Conservation (phyloP, 1,284 basidiomycete genomes). For the Vanrija sp. region DNA sequence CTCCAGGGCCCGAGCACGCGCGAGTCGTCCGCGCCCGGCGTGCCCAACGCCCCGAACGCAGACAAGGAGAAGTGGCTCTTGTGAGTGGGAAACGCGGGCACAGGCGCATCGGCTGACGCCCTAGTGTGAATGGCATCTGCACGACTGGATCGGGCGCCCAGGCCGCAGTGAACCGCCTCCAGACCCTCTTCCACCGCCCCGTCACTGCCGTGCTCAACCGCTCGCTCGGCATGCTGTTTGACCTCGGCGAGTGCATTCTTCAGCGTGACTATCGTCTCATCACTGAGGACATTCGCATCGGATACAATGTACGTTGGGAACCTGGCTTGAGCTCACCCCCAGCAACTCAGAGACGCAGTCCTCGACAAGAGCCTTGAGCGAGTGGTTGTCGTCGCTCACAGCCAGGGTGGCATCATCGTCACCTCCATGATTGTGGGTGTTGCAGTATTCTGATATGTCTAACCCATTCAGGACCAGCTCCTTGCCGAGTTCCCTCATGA, state of each 20-base stretch:
- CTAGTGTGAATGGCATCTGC: conserved; percentile 31
- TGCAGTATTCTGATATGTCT: background rate
- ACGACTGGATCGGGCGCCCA: conserved; percentile 25
- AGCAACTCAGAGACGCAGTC: conserved; percentile 1
- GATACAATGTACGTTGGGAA: conserved; percentile 15
- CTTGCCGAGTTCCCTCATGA: conserved; percentile 24
- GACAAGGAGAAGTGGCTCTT: too few relatives aligned
- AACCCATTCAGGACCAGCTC: conserved; percentile 23
- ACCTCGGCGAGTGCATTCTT: conserved; percentile 29
- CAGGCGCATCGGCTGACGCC: background rate
- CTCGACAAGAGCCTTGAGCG: conserved; percentile 13
- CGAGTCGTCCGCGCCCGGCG: background rate
- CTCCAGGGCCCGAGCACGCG: too few relatives aligned
- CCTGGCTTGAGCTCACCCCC: background rate
- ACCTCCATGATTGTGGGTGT: conserved; percentile 12
- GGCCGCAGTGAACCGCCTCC: conserved; percentile 19
- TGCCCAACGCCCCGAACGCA: too few relatives aligned
- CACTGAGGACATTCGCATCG: conserved; percentile 21
- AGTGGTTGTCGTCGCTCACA: conserved; percentile 32
- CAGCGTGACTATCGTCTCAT: conserved; percentile 27
- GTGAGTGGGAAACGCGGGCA: conserved; percentile 21
- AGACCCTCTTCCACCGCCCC: conserved; percentile 18
- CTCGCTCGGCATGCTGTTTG: conserved; percentile 29
- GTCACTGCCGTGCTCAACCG: conserved; percentile 28
- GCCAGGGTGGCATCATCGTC: conserved; percentile 33